phyloP scores from a whole-genome alignment of 148 eudicot genomes.

The Persicaria tinctoria region DNA sequence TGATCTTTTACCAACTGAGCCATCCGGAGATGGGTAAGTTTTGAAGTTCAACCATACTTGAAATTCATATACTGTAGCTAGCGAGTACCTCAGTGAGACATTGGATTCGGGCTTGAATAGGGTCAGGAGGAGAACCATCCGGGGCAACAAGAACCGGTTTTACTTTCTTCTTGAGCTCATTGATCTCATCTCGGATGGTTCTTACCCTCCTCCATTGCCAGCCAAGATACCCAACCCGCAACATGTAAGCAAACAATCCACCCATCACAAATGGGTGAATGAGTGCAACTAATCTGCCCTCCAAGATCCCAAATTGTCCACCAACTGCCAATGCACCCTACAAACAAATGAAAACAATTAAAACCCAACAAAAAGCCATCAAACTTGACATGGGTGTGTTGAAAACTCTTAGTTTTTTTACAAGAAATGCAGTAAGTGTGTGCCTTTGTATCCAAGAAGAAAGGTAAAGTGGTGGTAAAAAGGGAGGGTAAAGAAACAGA shows the following conservation, averaged over 20 bases:
- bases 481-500: background rate
- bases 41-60: slow-evolving; percentile 41
- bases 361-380: background rate
- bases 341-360: background rate
- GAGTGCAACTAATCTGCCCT: slow-evolving; percentile 66
- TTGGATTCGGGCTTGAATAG: no score
- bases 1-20: no score
- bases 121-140: no score
- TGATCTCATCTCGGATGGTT: slow-evolving; percentile 65
- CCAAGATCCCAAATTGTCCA: slow-evolving; percentile 79
- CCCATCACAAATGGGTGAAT: slow-evolving; percentile 79
- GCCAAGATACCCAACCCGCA: slow-evolving; percentile 86
- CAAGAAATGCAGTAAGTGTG: background rate
- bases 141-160: slow-evolving; percentile 35
- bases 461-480: background rate
- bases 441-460: background rate
- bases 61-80: slow-evolving; percentile 31
- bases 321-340: slow-evolving; percentile 82
- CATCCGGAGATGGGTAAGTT: slow-evolving; percentile 20
- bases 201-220: slow-evolving; percentile 97
- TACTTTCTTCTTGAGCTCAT: slow-evolving; percentile 75
- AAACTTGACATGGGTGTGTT: background rate
- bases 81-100: no score
- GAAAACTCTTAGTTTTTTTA: background rate
- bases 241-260: slow-evolving; percentile 54